Evolutionary conservation across 2,329 filamentous ascomycete species (phyloP).

Genomic region (Colletotrichum liaoningense): DNA sequence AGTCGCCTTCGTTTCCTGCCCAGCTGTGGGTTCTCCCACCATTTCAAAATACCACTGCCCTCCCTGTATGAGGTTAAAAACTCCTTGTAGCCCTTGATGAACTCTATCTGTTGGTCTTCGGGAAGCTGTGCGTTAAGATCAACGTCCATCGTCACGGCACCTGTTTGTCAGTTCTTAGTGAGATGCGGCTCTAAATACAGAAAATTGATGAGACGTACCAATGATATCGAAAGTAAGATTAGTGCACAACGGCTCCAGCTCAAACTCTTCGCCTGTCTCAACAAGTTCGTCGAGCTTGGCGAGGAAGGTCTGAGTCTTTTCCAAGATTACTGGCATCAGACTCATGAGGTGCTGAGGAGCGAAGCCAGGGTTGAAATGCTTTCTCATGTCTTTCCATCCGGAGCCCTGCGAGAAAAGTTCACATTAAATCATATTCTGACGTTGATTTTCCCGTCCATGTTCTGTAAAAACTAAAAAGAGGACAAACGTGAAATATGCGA

Average conservation of each 20-base stretch:
- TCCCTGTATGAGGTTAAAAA: constrained; percentile 40
- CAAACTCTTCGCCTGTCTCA: constrained; percentile 22
- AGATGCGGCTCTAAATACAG: fast-evolving
- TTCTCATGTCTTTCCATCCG: constrained; percentile 43
- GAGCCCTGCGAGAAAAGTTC: constrained; percentile 12
- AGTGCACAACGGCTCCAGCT: constrained; percentile 40
- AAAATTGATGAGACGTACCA: neutral
- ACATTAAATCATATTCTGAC: neutral
- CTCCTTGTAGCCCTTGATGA: constrained; percentile 44
- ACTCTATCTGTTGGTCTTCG: constrained; percentile 39
- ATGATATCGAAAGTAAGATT: constrained; percentile 54
- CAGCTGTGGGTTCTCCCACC: constrained; percentile 38
- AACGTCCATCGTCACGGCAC: constrained; percentile 47
- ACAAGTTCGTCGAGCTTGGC: constrained; percentile 22
- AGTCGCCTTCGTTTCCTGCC: constrained; percentile 38
- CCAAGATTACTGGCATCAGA: constrained; percentile 48
- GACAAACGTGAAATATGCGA: fast-evolving
- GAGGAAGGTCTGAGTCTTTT: constrained; percentile 47
- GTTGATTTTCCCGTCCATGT: neutral
- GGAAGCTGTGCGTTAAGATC: constrained; percentile 47
- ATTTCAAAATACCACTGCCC: constrained; percentile 35
- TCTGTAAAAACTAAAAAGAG: neutral
- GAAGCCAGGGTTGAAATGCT: constrained; percentile 51
- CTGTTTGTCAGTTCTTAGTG: constrained; percentile 24
- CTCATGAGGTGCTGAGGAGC: constrained; percentile 51